phyloP scores from a whole-genome alignment of 495 filamentous ascomycete genomes.

The Neurospora sp. region DNA sequence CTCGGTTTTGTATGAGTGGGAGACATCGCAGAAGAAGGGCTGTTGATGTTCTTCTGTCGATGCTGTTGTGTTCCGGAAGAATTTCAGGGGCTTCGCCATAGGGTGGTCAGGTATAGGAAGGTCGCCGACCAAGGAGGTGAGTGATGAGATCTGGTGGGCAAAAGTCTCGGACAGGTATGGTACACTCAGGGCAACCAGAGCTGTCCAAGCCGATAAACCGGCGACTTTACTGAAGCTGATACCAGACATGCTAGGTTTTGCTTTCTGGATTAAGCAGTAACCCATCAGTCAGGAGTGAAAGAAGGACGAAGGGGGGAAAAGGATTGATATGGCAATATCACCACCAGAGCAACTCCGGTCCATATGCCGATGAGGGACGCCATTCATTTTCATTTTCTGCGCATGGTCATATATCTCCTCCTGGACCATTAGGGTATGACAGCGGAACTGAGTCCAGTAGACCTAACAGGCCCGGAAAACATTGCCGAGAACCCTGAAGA shows the following conservation, averaged over 20 bases:
- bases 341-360: neutral
- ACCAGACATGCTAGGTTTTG: slow-evolving; percentile 2
- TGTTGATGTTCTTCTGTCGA: neutral
- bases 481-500: neutral
- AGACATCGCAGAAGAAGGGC: slow-evolving; percentile 18
- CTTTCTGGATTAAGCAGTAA: neutral
- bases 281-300: neutral
- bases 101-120: slow-evolving; percentile 15
- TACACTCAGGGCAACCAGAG: slow-evolving; percentile 14
- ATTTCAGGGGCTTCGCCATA: slow-evolving; percentile 2
- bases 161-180: slow-evolving; percentile 14
- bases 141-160: slow-evolving; percentile 2
- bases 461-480: neutral
- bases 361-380: neutral
- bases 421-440: neutral
- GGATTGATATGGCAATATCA: neutral
- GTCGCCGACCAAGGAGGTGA: slow-evolving; percentile 15
- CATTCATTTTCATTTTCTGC: neutral
- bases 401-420: neutral
- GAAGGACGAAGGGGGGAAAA: neutral
- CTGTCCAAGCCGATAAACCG: slow-evolving; percentile 13
- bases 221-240: slow-evolving; percentile 7
- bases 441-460: neutral
- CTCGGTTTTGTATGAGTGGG: slow-evolving; percentile 30
- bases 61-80: slow-evolving; percentile 8